Percentiles rank a stretch among this genome's conserved stretches.
Evolutionary conservation across 2,329 filamentous ascomycete species (phyloP).

Genomic region (Alternaria solani): DNA sequence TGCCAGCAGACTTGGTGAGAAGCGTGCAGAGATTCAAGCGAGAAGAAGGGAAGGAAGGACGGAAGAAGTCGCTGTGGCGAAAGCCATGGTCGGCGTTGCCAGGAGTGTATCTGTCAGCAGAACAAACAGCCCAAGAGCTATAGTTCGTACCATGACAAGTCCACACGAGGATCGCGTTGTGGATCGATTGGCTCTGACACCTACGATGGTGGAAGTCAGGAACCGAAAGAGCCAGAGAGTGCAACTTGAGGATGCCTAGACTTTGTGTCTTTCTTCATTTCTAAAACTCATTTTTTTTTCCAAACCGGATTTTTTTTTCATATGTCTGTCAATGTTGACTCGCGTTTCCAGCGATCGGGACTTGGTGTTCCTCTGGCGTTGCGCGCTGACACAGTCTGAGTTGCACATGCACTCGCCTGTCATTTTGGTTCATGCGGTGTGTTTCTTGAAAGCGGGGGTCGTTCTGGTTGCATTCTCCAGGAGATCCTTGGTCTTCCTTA

Average conservation of each 20-base stretch:
- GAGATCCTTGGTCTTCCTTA: conserved; percentile 3
- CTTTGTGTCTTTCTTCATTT: conserved; percentile 5
- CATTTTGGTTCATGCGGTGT: neutral
- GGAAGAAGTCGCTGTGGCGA: conserved; percentile 10
- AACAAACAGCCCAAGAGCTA: conserved; percentile 33
- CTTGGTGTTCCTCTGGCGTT: conserved; percentile 1
- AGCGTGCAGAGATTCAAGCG: conserved; percentile 16
- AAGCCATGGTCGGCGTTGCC: conserved; percentile 45
- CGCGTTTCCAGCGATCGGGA: conserved; percentile 8
- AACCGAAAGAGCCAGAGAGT: conserved; percentile 49
- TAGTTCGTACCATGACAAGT: conserved; percentile 23
- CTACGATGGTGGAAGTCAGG: conserved; percentile 48
- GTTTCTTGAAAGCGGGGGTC: conserved; percentile 13
- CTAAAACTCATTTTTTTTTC: conserved; percentile 1
- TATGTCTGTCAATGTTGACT: conserved; percentile 2
- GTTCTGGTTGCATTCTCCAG: conserved; percentile 5
- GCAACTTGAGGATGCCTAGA: conserved; percentile 45
- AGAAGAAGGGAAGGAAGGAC: conserved; percentile 10
- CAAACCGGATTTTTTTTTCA: neutral
- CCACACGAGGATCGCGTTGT: conserved; percentile 32
- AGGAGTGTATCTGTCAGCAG: conserved; percentile 44
- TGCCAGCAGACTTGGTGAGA: conserved; percentile 25
- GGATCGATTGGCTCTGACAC: conserved; percentile 41
- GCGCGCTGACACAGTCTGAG: conserved; percentile 13
- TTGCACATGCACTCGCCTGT: conserved; percentile 8